Base-by-base conservation (phyloP, 495 filamentous ascomycete species). In the Penicillium egyptiacum region DNA sequence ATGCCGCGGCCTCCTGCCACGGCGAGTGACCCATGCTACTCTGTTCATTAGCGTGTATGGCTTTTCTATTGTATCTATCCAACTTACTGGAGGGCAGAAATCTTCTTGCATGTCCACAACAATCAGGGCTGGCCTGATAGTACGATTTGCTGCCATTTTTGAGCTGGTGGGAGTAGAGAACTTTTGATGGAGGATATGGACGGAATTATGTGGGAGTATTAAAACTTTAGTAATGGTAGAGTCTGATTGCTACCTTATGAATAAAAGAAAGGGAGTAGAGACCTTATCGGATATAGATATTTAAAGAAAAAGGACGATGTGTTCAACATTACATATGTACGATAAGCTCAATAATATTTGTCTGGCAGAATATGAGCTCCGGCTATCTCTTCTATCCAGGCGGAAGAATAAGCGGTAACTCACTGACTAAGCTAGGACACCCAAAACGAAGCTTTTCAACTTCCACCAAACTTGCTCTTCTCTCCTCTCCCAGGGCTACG, bases 91-190 rank as follows among this genome's bases (percentile, higher is more conserved):
- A 57, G 89, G 90, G 72, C 91, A 96, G 73, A 98, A 98, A 77
- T 97, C 94, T 71, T 96, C 90, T 75, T 98, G 94, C 73, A 96
- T 79, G 70, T 97, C 92, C 20, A 97, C 86, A 8, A 96, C 80
- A 35, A 97, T 66, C 23, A 91, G 69, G 19, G 87, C 87, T 1
- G 66, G 56, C 55, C 53, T 62, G 42, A 65, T 19, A 4, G 53
- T 25, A 9, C 12, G 30, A 47, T 20, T 40, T 33, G 42, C 2
- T 28, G 51, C 55, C 65, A 67, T 66, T n/a, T 25, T 42, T n/a
- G 33, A 23, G 23, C 2, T 47, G 10, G 53, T 28, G 35, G 14
- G 22, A 40, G 35, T 39, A 51, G 25, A 35, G 17, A 50, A 11
- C 31, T 22, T 30, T n/a, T 22, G 31, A 17, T 22, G 12, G 31